These are phyloP conservation scores for Medicago truncatula DNA, from an alignment of 306 rosid genomes.

Conservation along the genomic window MtrunA17r5.0-ANR NC_053045.1:54958001-54958500, in stretches of 20 bases:
- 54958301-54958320: constrained; percentile 80
- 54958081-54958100: constrained; percentile 31
- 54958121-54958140: neutral
- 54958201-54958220: constrained; percentile 86
- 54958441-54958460: constrained; percentile 68
- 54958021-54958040: constrained; percentile 37
- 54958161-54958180: constrained; percentile 80
- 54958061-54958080: constrained; percentile 43
- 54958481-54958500: constrained; percentile 70
- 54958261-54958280: constrained; percentile 86
- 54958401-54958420: constrained; percentile 82
- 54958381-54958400: constrained; percentile 80
- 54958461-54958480: constrained; percentile 60
- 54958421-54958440: constrained; percentile 64
- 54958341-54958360: constrained; percentile 87
- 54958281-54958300: constrained; percentile 80
- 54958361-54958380: constrained; percentile 86
- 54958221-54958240: constrained; percentile 77
- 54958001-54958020: constrained; percentile 38
- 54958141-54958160: constrained; percentile 66
- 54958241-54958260: constrained; percentile 81
- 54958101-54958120: constrained; percentile 15
- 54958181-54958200: constrained; percentile 86
- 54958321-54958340: constrained; percentile 84
- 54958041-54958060: constrained; percentile 15